Evolutionary conservation across 495 filamentous ascomycete species (phyloP), one percentile per base, ranked within the genome.

Genomic region (Tuber umbilicatum): DNA sequence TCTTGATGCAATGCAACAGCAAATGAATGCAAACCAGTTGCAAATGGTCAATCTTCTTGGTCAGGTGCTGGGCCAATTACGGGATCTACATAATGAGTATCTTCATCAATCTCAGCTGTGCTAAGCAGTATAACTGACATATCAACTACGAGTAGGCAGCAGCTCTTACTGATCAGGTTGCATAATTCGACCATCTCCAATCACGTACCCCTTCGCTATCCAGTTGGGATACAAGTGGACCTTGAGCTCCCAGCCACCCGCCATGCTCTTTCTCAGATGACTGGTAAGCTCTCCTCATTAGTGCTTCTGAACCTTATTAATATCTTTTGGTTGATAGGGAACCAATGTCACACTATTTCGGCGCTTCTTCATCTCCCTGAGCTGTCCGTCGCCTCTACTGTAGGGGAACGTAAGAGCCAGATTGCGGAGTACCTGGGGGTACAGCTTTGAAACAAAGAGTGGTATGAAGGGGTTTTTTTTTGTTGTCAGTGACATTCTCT

Each of bases 81-180:
- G 0, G 42, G n/a, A 16, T 37, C 42, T 70, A 21, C 69, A 72
- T 12, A 31, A 50, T 50, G 70, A 50, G 39, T 72, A 37, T 72
- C 37, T 72, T 55, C 55, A 21, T 27, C 42, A 37, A 50, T 71
- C 43, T 45, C 43, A 45, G 43, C 21, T 45, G 43, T 17, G 17
- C 43, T 45, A 45, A 45, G 5, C 19, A 45, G 43, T 21, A 45
- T 45, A 45, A 45, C 43, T 45, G 19, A 45, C 43, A 45, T 45
- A 17, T 45, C 70, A 77, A 72, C 73, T n/a, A n/a, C n/a, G n/a
- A n/a, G n/a, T 27, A 73, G 75, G 67, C 73, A 75, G 35, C 70
- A 70, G 19, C 31, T 76, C 31, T 69, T 75, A 10, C 70, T 64
- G 27, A 72, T 77, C 45, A 70, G 70, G 50, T 68, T 70, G 38